Conservation (phyloP, 495 filamentous ascomycete species). For the Neurospora sp. region DNA sequence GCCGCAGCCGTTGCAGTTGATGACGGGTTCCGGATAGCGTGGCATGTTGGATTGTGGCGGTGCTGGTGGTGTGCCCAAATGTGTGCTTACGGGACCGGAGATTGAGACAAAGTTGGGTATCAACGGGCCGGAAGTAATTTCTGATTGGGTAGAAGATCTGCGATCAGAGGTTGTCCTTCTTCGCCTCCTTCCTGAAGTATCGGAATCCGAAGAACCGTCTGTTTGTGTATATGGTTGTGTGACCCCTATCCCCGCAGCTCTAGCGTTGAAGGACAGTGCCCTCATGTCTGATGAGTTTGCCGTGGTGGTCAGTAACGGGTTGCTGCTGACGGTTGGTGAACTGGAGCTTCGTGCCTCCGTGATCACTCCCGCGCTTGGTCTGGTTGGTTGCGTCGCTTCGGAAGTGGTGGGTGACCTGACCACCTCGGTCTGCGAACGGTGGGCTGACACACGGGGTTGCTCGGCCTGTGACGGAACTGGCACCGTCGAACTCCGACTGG, state of each 20-base stretch:
- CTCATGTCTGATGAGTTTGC: slow-evolving; percentile 6
- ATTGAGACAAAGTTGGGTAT: slow-evolving; percentile 7
- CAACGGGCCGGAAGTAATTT: slow-evolving; percentile 7
- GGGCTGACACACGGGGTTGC: slow-evolving; percentile 24
- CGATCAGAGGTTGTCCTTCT: neutral
- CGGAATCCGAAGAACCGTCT: neutral
- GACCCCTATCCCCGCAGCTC: slow-evolving; percentile 13
- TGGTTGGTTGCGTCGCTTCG: slow-evolving; percentile 16
- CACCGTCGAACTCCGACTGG: slow-evolving; percentile 33
- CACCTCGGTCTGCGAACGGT: slow-evolving; percentile 53
- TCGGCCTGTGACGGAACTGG: slow-evolving; percentile 30
- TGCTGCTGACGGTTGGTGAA: slow-evolving; percentile 14
- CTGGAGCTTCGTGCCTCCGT: slow-evolving; percentile 35
- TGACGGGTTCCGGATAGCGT: slow-evolving; percentile 57
- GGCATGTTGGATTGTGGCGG: slow-evolving; percentile 20
- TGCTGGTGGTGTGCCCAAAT: slow-evolving; percentile 2
- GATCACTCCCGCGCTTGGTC: slow-evolving; percentile 26
- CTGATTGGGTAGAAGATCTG: neutral
- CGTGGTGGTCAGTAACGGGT: slow-evolving; percentile 2
- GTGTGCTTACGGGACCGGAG: slow-evolving; percentile 10
- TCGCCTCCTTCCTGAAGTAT: slow-evolving; percentile 1
- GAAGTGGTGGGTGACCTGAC: slow-evolving; percentile 30
- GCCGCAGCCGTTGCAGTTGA: slow-evolving; percentile 60
- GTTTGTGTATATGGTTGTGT: slow-evolving; percentile 10
- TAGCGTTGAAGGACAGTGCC: slow-evolving; percentile 15